These are phyloP conservation scores for Corylus americana DNA, from an alignment of 306 rosid genomes.

Conservation along the genomic window DNA sequence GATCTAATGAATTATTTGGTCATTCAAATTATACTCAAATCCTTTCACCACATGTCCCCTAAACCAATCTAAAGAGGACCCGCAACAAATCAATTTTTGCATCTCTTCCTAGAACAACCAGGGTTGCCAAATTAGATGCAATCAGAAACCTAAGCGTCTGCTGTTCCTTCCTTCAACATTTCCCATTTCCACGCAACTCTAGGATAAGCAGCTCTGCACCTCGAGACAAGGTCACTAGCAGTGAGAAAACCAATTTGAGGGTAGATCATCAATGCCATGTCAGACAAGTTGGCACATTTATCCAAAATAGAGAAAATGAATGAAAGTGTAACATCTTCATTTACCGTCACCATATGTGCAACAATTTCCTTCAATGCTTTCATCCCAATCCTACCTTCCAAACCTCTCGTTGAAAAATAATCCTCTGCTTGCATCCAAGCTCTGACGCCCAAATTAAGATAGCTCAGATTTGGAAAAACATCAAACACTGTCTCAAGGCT, in stretches of 20 bases:
- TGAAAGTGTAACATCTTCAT: constrained; percentile 33
- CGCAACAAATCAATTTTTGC: not conserved
- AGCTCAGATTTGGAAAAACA: constrained; percentile 43
- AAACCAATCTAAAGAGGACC: not conserved
- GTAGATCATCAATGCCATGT: constrained; percentile 45
- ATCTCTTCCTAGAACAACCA: constrained; percentile 13
- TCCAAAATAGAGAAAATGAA: constrained; percentile 44
- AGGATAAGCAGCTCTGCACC: constrained; percentile 38
- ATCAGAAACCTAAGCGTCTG: constrained; percentile 50
- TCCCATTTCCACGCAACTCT: constrained; percentile 66
- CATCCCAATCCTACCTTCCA: constrained; percentile 43
- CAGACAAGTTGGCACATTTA: constrained; percentile 35
- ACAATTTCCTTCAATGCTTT: constrained; percentile 46
- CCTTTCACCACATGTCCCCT: not conserved
- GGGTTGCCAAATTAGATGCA: constrained; percentile 26
- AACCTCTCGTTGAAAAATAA: constrained; percentile 33
- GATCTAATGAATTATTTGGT: not conserved
- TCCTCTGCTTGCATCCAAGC: constrained; percentile 53
- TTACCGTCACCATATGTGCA: constrained; percentile 31
- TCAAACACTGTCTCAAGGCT: constrained; percentile 46
- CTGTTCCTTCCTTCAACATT: constrained; percentile 57
- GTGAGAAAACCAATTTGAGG: constrained; percentile 33
- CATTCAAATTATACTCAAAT: not conserved
- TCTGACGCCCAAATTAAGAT: constrained; percentile 51
- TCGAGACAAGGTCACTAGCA: constrained; percentile 40